These are phyloP conservation scores for Pseudonectria foliicola DNA, from an alignment of 2,329 filamentous ascomycete genomes.

Conservation along the genomic window DNA sequence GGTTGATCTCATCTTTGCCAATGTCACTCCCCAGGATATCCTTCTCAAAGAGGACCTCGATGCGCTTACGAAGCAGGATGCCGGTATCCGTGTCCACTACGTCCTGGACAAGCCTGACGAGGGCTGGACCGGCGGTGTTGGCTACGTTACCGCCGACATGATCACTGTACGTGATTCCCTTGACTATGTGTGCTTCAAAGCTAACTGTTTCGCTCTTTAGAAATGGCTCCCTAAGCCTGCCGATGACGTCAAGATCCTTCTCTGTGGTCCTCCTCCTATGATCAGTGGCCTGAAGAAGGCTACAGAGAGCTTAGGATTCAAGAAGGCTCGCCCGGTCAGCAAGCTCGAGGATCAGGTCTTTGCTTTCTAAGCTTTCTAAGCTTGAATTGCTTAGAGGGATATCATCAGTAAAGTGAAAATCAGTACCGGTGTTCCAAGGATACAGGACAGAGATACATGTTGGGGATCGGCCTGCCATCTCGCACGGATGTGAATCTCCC, in stretches of 20 bases:
- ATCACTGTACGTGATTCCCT: conserved; percentile 58
- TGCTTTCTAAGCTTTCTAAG: conserved; percentile 54
- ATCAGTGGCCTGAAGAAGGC: conserved; percentile 95
- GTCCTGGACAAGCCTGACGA: conserved; percentile 93
- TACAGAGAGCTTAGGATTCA: conserved; percentile 78
- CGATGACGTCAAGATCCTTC: conserved; percentile 81
- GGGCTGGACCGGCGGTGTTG: conserved; percentile 85
- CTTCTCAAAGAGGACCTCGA: conserved; percentile 90
- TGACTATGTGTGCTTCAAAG: neutral
- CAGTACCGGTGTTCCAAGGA: no score
- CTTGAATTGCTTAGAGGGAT: neutral
- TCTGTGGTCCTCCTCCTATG: conserved; percentile 97
- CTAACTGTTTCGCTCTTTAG: conserved; percentile 37
- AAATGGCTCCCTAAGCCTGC: conserved; percentile 77
- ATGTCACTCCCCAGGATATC: conserved; percentile 89
- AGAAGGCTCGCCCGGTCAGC: conserved; percentile 90
- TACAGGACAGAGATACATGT: no score
- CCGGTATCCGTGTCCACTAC: conserved; percentile 82
- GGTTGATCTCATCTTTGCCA: conserved; percentile 94
- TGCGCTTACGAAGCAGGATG: conserved; percentile 66
- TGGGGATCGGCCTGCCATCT: no score
- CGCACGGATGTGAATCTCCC: no score
- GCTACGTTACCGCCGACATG: conserved; percentile 94
- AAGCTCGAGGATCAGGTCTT: conserved; percentile 98
- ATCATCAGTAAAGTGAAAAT: no score